A percentile compares a stretch with the other conserved stretches of the same genome.
phyloP scores from a whole-genome alignment of 2,329 filamentous ascomycete genomes.

The Drechslera avenae region DNA sequence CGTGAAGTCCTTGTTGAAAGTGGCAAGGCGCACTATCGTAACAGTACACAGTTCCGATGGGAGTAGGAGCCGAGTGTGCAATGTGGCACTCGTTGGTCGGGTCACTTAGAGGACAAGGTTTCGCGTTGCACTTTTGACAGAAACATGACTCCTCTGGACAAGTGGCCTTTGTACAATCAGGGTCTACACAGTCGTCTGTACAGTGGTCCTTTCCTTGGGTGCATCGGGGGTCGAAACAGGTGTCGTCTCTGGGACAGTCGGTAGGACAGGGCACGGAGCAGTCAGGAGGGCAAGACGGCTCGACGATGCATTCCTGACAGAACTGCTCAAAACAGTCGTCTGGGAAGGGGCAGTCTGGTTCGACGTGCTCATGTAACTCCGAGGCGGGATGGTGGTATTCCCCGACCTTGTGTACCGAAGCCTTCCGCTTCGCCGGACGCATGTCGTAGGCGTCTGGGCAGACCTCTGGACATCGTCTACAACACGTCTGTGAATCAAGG shows the following conservation, averaged over 20 bases:
- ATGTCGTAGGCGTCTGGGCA: conserved; percentile 23
- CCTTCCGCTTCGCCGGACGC: conserved; percentile 43
- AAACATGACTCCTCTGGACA: conserved; percentile 42
- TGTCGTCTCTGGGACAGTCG: conserved; percentile 36
- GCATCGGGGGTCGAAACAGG: conserved; percentile 47
- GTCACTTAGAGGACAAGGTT: conserved; percentile 41
- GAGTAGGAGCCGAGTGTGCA: conserved; percentile 38
- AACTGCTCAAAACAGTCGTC: conserved; percentile 44
- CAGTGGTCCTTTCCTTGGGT: conserved; percentile 35
- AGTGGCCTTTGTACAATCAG: conserved; percentile 41
- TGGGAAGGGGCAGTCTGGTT: conserved; percentile 38
- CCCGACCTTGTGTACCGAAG: conserved; percentile 37
- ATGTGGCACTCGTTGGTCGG: conserved; percentile 40
- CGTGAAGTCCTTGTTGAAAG: conserved; percentile 38
- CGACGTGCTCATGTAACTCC: conserved; percentile 18
- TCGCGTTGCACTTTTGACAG: conserved; percentile 42
- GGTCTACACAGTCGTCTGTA: conserved; percentile 41
- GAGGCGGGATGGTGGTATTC: conserved; percentile 35
- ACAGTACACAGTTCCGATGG: conserved; percentile 42
- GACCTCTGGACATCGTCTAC: conserved; percentile 35
- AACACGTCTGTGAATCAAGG: conserved; percentile 25
- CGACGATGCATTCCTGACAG: conserved; percentile 44
- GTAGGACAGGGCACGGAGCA: conserved; percentile 33
- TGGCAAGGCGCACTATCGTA: conserved; percentile 43
- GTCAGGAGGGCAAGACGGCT: conserved; percentile 31